phyloP scores from a whole-genome alignment of 495 filamentous ascomycete genomes.

The Clavariopsis aquatica region DNA sequence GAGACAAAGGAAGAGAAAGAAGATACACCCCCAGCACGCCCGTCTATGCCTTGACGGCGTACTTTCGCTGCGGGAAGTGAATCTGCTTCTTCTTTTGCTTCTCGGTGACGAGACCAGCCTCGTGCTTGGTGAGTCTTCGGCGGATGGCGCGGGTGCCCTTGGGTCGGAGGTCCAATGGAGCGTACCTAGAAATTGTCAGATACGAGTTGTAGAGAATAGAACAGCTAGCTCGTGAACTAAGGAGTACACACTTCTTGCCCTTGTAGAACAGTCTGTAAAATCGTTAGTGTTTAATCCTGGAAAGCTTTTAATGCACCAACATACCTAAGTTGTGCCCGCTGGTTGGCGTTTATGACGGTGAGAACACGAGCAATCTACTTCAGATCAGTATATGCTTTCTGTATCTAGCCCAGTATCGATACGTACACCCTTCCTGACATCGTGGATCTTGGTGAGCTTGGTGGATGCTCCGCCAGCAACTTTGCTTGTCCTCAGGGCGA shows the following conservation, averaged over 20 bases:
- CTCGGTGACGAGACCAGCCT: slow-evolving; percentile 75
- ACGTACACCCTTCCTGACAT: slow-evolving; percentile 84
- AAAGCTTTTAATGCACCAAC: neutral
- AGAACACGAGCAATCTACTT: slow-evolving; percentile 82
- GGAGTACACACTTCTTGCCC: slow-evolving; percentile 96
- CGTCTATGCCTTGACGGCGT: slow-evolving; percentile 85
- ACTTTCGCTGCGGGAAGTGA: slow-evolving; percentile 99
- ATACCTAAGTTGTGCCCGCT: slow-evolving; percentile 81
- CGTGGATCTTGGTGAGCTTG: slow-evolving; percentile 98
- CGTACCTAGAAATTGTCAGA: slow-evolving; percentile 22
- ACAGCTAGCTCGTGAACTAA: slow-evolving; percentile 73
- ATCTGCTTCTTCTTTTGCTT: slow-evolving; percentile 90
- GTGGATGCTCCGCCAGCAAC: slow-evolving; percentile 86
- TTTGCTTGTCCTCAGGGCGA: slow-evolving; percentile 64
- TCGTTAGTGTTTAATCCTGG: neutral
- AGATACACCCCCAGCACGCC: slow-evolving; percentile 17
- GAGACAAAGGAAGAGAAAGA: slow-evolving; percentile 28
- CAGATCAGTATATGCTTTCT: neutral
- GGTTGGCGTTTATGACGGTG: slow-evolving; percentile 99
- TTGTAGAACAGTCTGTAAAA: slow-evolving; percentile 84
- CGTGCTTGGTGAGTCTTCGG: slow-evolving; percentile 85
- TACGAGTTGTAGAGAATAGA: neutral
- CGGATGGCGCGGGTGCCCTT: slow-evolving; percentile 97
- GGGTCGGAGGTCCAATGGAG: slow-evolving; percentile 83
- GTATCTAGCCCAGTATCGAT: neutral